Evolutionary conservation across 2,329 filamentous ascomycete species (phyloP).

Genomic region (Geosmithia putterillii): DNA sequence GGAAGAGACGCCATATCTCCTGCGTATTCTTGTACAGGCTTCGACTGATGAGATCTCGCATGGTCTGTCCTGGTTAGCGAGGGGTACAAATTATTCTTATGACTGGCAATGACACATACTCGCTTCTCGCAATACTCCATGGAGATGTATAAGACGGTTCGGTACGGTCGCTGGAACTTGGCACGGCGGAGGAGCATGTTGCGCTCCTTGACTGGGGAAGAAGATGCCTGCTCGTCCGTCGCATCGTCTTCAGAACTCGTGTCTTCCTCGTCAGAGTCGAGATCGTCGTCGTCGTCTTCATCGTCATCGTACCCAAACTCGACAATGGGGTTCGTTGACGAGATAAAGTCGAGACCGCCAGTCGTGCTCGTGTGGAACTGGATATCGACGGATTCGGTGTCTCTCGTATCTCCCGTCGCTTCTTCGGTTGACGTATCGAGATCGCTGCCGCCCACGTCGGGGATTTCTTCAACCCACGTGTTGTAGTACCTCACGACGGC

Average conservation of each 20-base stretch:
- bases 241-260: conserved; percentile 4
- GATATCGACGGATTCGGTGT: conserved; percentile 31
- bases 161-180: conserved; percentile 38
- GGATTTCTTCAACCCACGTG: conserved; percentile 77
- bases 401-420: conserved; percentile 22
- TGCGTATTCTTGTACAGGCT: conserved; percentile 61
- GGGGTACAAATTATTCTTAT: too few species aligned
- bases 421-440: conserved; percentile 42
- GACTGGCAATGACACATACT: conserved; percentile 25
- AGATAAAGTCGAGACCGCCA: conserved; percentile 84
- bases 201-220: conserved; percentile 18
- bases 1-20: conserved; percentile 81
- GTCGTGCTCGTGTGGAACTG: conserved; percentile 56
- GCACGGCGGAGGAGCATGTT: conserved; percentile 16
- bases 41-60: conserved; percentile 75
- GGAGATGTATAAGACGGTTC: conserved; percentile 83
- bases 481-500: conserved; percentile 82
- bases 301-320: conserved; percentile 58
- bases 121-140: conserved; percentile 98
- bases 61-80: conserved; percentile 37
- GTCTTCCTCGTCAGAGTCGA: conserved; percentile 32
- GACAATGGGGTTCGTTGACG: conserved; percentile 65
- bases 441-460: conserved; percentile 40
- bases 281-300: conserved; percentile 31
- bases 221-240: conserved; percentile 6